Evolutionary conservation across 257 asterid genomes (phyloP), one percentile per base, ranked within the genome.

Genomic region (Gynochthodes officinalis): DNA sequence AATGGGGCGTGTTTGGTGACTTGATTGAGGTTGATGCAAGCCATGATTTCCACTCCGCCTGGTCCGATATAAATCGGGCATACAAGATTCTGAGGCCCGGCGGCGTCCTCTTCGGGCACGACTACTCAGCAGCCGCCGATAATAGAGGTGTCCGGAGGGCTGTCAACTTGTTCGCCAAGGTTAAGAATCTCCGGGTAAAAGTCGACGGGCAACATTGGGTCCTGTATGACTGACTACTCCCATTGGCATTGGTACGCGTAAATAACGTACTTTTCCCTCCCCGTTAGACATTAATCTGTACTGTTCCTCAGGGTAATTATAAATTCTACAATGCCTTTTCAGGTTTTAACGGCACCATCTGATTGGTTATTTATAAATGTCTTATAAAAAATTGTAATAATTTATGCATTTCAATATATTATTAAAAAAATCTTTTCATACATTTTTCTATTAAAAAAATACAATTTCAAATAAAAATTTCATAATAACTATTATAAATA

Each of bases 31-130:
- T 89, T 0, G 95, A 89, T 62, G 95, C 90, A 0, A 92, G 89
- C 0, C 95, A 89, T 23, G 95, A 89, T 33, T 89, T 89, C 57
- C 92, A 89, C 80, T 87, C 92, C 44, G 96, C 92, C 0, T 89
- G 92, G 96, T 64, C 76, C 0, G 96, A 89, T 54, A 88, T 88
- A 33, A 88, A 84, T 66, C 79, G 83, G 73, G 91, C 91, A 0
- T 83, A 69, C 60, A 86, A 88, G 82, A 69, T 87, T 5, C 66
- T 87, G 37, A 78, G 69, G 67, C 87, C 89, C 0, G 89, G 90
- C 2, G 95, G 91, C 2, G 80, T 86, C 11, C 80, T 88, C 9
- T 88, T 88, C 73, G 95, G 95, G 19, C 95, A 88, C 40, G 95
- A 88, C 61, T 84, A 83, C 43, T 23, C 7, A 10, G 58, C 76